These are phyloP conservation scores for Pyrenophora graminea DNA, from an alignment of 2,329 filamentous ascomycete genomes.

Conservation along the genomic window DNA sequence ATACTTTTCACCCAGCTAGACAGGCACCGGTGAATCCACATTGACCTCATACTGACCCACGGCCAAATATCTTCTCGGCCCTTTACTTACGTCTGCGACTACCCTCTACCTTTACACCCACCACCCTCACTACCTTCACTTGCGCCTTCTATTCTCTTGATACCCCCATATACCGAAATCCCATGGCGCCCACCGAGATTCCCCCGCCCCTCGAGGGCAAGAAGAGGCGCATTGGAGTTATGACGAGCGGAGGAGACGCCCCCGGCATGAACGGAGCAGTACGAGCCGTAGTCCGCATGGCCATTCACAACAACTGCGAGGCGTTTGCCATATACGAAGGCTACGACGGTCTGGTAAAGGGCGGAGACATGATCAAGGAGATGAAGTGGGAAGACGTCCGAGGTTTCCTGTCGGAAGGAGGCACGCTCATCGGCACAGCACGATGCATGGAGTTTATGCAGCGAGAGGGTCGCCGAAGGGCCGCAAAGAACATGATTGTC, in stretches of 20 bases:
- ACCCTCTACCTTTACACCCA: slow-evolving; percentile 11
- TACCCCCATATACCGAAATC: slow-evolving; percentile 6
- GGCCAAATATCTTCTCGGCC: slow-evolving; percentile 13
- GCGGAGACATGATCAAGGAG: slow-evolving; percentile 83
- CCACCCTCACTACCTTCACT: slow-evolving; percentile 4
- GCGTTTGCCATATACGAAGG: slow-evolving; percentile 73
- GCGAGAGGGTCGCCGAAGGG: slow-evolving; percentile 77
- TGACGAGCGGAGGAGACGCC: slow-evolving; percentile 93
- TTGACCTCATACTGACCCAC: slow-evolving; percentile 35
- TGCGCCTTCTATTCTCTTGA: not conserved
- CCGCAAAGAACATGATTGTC: slow-evolving; percentile 91
- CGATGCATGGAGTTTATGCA: slow-evolving; percentile 92
- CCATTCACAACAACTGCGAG: slow-evolving; percentile 71
- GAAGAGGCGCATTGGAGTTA: slow-evolving; percentile 76
- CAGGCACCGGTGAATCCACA: slow-evolving; percentile 16
- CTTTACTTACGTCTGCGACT: slow-evolving; percentile 8
- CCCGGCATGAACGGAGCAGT: slow-evolving; percentile 95
- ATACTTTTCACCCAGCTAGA: slow-evolving; percentile 18
- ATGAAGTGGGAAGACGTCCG: slow-evolving; percentile 94
- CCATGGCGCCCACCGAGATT: slow-evolving; percentile 38
- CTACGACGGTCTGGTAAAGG: slow-evolving; percentile 91
- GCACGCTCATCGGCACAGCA: slow-evolving; percentile 93
- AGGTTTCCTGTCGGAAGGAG: slow-evolving; percentile 90
- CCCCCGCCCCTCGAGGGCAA: slow-evolving; percentile 50
- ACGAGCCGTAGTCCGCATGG: slow-evolving; percentile 86